Percentiles rank a stretch among this genome's conserved stretches.
Evolutionary conservation across 352 stramenopile genomes (phyloP).

Genomic region (Thalassiosira delicatula): DNA sequence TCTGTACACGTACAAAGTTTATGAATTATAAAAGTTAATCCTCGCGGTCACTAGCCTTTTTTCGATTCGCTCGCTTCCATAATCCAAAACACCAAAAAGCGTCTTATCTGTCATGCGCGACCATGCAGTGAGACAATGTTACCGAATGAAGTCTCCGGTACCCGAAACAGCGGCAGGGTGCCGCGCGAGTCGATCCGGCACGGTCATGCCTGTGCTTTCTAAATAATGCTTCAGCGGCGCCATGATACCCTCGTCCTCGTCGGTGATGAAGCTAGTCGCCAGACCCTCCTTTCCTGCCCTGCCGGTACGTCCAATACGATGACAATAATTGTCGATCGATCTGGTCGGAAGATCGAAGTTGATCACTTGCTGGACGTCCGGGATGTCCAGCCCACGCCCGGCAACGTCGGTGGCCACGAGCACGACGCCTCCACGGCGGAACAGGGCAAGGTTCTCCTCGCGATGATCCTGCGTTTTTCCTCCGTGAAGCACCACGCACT

Average conservation of each 20-base stretch:
- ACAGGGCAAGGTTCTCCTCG: conserved; percentile 84
- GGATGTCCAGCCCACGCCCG: conserved; percentile 97
- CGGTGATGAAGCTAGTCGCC: conserved; percentile 97
- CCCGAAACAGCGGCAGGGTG: too few species aligned
- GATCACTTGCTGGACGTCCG: conserved; percentile 97
- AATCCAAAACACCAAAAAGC: too few species aligned
- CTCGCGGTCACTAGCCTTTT: too few species aligned
- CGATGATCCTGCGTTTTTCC: conserved; percentile 94
- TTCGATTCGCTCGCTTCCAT: too few species aligned
- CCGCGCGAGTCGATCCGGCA: conserved; percentile 95
- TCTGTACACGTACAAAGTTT: too few species aligned
- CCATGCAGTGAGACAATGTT: too few species aligned
- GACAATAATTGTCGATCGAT: conserved; percentile 98
- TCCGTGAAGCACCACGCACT: conserved; percentile 94
- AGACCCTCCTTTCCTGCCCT: conserved; percentile 96
- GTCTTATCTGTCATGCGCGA: too few species aligned
- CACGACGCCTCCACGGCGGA: conserved; percentile 74
- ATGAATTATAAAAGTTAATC: too few species aligned
- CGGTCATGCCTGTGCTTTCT: conserved; percentile 90
- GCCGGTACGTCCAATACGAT: conserved; percentile 97
- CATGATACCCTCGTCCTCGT: conserved; percentile 96
- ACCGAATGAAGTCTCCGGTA: too few species aligned
- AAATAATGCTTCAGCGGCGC: conserved; percentile 96
- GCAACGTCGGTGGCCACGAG: conserved; percentile 94
- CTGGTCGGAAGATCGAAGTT: conserved; percentile 97